Evolutionary conservation across 2,329 filamentous ascomycete genomes (phyloP).

Genomic region (Monosporascus sp.): DNA sequence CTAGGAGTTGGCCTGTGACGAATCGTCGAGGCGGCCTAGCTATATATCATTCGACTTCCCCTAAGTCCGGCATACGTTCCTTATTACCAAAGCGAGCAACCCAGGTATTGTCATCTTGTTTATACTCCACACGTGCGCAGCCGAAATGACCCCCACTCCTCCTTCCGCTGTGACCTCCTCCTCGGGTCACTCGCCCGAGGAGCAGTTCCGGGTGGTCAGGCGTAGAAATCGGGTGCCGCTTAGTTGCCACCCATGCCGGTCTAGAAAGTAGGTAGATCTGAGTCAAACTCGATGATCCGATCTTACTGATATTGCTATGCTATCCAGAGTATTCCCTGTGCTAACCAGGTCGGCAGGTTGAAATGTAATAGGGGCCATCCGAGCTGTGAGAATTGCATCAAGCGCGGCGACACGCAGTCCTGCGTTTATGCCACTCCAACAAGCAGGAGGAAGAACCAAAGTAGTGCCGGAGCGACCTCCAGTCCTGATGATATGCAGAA

Average conservation of each 20-base stretch:
- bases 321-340: slow-evolving; percentile 10
- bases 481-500: slow-evolving; percentile 96
- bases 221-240: slow-evolving; percentile 89
- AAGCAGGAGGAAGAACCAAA: slow-evolving; percentile 68
- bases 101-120: slow-evolving; percentile 3
- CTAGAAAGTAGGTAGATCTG: slow-evolving; percentile 66
- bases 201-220: slow-evolving; percentile 80
- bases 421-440: slow-evolving; percentile 78
- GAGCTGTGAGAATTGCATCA: slow-evolving; percentile 84
- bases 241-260: slow-evolving; percentile 85
- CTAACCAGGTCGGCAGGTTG: slow-evolving; percentile 30
- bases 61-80: slow-evolving; percentile 16
- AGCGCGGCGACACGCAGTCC: slow-evolving; percentile 71
- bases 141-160: slow-evolving; percentile 67
- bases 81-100: slow-evolving; percentile 11
- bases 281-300: slow-evolving; percentile 7
- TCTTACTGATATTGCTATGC: slow-evolving; percentile 11
- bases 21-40: slow-evolving; percentile 11
- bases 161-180: slow-evolving; percentile 74
- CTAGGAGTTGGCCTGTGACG: slow-evolving; percentile 3
- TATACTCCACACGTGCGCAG: slow-evolving; percentile 2
- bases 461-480: slow-evolving; percentile 43
- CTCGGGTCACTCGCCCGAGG: slow-evolving; percentile 73
- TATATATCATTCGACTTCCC: slow-evolving; percentile 13
- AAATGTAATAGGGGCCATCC: slow-evolving; percentile 92